These are phyloP conservation scores for Pseudogymnoascus pannorum DNA, from an alignment of 2,329 filamentous ascomycete species.

Conservation along the genomic window DNA sequence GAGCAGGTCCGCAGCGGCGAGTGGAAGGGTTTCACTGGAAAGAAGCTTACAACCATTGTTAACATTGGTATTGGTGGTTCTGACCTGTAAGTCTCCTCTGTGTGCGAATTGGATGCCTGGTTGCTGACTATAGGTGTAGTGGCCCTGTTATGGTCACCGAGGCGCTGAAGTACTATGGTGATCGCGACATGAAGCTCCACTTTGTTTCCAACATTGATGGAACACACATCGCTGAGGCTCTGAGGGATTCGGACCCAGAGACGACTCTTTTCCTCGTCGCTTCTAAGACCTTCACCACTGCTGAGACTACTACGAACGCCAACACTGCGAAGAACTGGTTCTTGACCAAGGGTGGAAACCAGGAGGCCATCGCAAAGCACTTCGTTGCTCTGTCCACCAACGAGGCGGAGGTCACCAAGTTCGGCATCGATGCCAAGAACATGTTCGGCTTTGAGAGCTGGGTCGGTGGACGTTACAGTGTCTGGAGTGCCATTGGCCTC, in stretches of 20 bases:
- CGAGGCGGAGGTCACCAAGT: slow-evolving; percentile 90
- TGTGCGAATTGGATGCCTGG: neutral
- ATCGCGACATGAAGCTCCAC: slow-evolving; percentile 79
- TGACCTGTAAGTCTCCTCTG: slow-evolving; percentile 66
- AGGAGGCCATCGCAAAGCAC: slow-evolving; percentile 93
- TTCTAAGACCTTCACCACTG: slow-evolving; percentile 98
- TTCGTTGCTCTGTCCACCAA: slow-evolving; percentile 98
- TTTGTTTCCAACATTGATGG: slow-evolving; percentile 99
- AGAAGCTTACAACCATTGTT: slow-evolving; percentile 93
- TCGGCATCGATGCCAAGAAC: slow-evolving; percentile 97
- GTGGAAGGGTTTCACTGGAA: slow-evolving; percentile 96
- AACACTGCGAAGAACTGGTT: slow-evolving; percentile 98
- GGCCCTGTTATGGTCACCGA: slow-evolving; percentile 99
- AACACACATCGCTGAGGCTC: slow-evolving; percentile 92
- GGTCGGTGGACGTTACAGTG: slow-evolving; percentile 96
- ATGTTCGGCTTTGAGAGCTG: slow-evolving; percentile 99
- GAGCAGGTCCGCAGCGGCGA: slow-evolving; percentile 88
- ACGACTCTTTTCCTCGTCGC: slow-evolving; percentile 98
- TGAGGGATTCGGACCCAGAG: slow-evolving; percentile 83
- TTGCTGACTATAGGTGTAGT: slow-evolving; percentile 39
- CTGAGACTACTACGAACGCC: slow-evolving; percentile 94
- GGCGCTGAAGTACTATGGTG: slow-evolving; percentile 89
- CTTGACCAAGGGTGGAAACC: slow-evolving; percentile 66
- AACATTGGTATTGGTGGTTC: slow-evolving; percentile 98
- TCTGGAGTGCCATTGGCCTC: slow-evolving; percentile 97